Evolutionary conservation across 768 basidiomycete genomes (phyloP).

Genomic region (Hygrocybe coccinea): DNA sequence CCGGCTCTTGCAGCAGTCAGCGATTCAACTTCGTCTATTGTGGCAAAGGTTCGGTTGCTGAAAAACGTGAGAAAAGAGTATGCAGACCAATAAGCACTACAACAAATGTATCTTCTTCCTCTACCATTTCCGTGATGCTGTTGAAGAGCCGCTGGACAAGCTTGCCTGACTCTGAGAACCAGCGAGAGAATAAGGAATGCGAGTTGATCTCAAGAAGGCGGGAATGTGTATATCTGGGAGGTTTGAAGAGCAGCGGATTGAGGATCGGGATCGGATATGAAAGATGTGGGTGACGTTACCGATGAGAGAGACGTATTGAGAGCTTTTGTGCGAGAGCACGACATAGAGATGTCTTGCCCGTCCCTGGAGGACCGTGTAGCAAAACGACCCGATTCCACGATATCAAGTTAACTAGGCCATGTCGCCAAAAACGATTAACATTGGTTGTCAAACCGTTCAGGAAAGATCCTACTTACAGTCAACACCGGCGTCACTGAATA

Average conservation of each 20-base stretch:
- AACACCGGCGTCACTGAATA: conserved; percentile 85
- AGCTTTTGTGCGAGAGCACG: conserved; percentile 94
- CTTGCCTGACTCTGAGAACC: conserved; percentile 99
- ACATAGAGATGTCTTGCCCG: conserved; percentile 94
- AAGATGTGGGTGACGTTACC: conserved; percentile 41
- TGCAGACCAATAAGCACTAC: conserved; percentile 84
- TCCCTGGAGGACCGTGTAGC: conserved; percentile 94
- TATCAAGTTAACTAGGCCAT: conserved; percentile 71
- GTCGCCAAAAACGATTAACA: conserved; percentile 1
- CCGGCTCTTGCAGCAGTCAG: conserved; percentile 91
- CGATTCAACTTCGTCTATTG: conserved; percentile 90
- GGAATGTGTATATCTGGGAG: conserved; percentile 70
- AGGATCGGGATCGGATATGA: not conserved
- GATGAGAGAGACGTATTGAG: conserved; percentile 80
- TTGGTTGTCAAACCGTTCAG: not conserved
- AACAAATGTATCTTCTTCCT: conserved; percentile 87
- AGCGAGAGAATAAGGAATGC: conserved; percentile 95
- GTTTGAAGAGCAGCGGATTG: conserved; percentile 2
- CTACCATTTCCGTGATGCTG: conserved; percentile 84
- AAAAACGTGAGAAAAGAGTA: not conserved
- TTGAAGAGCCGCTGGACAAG: conserved; percentile 90
- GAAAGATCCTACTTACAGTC: conserved; percentile 54
- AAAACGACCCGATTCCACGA: conserved; percentile 95
- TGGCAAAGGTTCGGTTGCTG: conserved; percentile 3
- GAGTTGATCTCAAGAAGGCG: conserved; percentile 96